Evolutionary conservation across 371 early-diverging fungal genomes (phyloP), one percentile per base, ranked within the genome.

Genomic region (Mortierella sp.): DNA sequence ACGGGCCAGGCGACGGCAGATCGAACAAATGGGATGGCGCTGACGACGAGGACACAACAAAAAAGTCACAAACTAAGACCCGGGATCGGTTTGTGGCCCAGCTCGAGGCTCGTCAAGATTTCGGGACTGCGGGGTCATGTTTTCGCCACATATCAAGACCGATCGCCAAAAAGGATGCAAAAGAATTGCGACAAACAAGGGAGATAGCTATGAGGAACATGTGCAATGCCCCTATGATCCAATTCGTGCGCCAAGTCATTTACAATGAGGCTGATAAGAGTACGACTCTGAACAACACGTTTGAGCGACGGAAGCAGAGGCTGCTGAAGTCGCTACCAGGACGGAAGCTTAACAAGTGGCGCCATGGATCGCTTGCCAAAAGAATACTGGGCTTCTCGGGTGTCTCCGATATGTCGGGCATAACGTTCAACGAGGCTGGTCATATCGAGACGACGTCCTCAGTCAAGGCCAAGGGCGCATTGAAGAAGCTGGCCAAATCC

Each of bases 361-460:
- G 52, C 2, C 26, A 49, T 19, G 55, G 52, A 9, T 43, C 63
- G 2, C 39, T 72, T 3, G 50, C 66, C 3, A 58, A 49, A 32
- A 41, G 64, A 28, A 63, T 55, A n/a, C 41, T 57, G 24, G 68
- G 68, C 12, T 12, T 56, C 1, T 52, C 56, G 12, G 27, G 48
- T 11, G 28, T 37, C 9, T 15, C 50, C 17, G 30, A 53, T 7
- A 19, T 53, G 8, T 17, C 46, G 2, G 68, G 59, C 1, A 53
- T 73, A 17, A 63, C 64, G 0, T 73, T 73, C 51, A 73, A 73
- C 32, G 75, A 73, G 32, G 75, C 75, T 4, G 75, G 75, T 4
- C 54, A 73, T 49, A 60, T 73, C 28, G 75, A 73, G 46, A 54
- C 75, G 9, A n/a, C 75, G 2, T 41, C 39, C 0, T 47, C 61